Percentiles rank a stretch among this genome's conserved stretches.
These are phyloP conservation scores for Termitomyces sp. DNA, from an alignment of 768 basidiomycete genomes.

Conservation along the genomic window DNA sequence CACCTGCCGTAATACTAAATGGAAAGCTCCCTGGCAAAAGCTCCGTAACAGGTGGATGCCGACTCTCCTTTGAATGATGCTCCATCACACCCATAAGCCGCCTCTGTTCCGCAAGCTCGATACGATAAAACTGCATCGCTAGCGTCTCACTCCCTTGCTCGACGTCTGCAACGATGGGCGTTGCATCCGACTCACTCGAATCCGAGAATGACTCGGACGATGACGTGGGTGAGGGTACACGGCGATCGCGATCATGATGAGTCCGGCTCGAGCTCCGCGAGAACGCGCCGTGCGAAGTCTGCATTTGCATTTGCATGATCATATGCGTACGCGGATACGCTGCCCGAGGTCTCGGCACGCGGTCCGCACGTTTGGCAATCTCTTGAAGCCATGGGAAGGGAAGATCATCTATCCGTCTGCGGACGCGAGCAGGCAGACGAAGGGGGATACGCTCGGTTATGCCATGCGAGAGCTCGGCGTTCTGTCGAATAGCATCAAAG, in stretches of 20 bases:
- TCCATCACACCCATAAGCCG: slow-evolving; percentile 89
- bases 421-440: slow-evolving; percentile 44
- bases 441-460: slow-evolving; percentile 84
- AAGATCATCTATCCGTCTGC: slow-evolving; percentile 63
- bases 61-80: slow-evolving; percentile 72
- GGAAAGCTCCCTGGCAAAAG: slow-evolving; percentile 47
- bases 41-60: slow-evolving; percentile 13
- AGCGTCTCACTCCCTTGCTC: slow-evolving; percentile 76
- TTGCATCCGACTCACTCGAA: slow-evolving; percentile 23
- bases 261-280: neutral
- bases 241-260: slow-evolving; percentile 7
- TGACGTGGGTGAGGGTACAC: slow-evolving; percentile 39
- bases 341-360: neutral
- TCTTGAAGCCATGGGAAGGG: slow-evolving; percentile 78
- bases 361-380: slow-evolving; percentile 42
- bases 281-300: neutral
- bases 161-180: slow-evolving; percentile 31
- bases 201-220: slow-evolving; percentile 22
- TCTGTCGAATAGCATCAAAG: slow-evolving; percentile 91
- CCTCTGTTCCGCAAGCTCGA: slow-evolving; percentile 89
- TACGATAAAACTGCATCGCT: slow-evolving; percentile 90
- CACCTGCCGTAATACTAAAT: slow-evolving; percentile 91
- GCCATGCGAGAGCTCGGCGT: slow-evolving; percentile 72
- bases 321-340: neutral
- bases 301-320: neutral